Evolutionary conservation across 257 asterid species (phyloP), one percentile per base, ranked within the genome.

Genomic region (Gentiana dahurica): DNA sequence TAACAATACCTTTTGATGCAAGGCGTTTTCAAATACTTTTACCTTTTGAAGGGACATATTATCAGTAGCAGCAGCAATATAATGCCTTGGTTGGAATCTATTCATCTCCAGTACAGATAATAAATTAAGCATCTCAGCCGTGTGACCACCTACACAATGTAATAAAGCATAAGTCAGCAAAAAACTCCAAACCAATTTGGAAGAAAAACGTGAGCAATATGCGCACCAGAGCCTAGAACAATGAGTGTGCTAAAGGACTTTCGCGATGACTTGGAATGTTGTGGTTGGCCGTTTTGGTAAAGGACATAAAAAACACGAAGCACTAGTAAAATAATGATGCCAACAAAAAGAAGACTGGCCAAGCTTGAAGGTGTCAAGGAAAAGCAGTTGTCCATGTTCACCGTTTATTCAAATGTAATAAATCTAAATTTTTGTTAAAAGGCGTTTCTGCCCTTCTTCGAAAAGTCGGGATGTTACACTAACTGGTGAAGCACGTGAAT

Each of bases 21-120:
- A 79, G 34, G 90, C 78, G 56, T 75, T 81, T 71, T 92, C 98
- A 47, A 83, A 67, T 8, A 59, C 71, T 15, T 71, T 81, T 24
- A 97, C 97, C 84, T 92, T 91, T 49, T 83, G 93, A 56, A 91
- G 89, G 64, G 97, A 87, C 98, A 91, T 87, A 57, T 83, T 85
- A 78, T 91, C 98, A n/a, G n/a, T n/a, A n/a, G n/a, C n/a, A n/a
- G n/a, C n/a, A n/a, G n/a, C n/a, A n/a, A 91, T 66, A 64, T 85
- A 91, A 66, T 76, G 78, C 55, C 96, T 81, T 1, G 93, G 86
- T 67, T 70, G 71, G 68, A 85, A 83, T 74, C 73, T 76, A 24
- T 80, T 83, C 65, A 74, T 78, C 76, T 83, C n/a, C n/a, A n/a
- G n/a, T n/a, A n/a, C n/a, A 49, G 70, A 67, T 37, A 92, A 77